Conservation (phyloP, 2,329 filamentous ascomycete genomes). For the Dothideomycetes sp. region DNA sequence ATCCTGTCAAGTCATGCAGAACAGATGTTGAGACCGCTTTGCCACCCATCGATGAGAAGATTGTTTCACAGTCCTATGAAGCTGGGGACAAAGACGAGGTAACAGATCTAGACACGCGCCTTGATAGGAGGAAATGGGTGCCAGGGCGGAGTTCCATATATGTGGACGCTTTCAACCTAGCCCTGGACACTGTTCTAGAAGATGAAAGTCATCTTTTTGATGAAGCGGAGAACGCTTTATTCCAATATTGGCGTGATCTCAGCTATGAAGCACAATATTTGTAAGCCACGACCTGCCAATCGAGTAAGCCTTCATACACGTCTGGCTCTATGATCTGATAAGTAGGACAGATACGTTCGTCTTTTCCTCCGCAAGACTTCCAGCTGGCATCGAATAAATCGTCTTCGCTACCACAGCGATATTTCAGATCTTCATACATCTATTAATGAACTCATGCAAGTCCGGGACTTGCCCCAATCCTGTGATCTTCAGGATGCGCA, state of each 20-base stretch:
- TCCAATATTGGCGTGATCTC: constrained; percentile 61
- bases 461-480: constrained; percentile 46
- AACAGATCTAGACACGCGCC: constrained; percentile 31
- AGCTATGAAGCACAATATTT: constrained; percentile 84
- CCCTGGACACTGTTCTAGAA: constrained; percentile 76
- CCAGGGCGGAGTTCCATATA: constrained; percentile 82
- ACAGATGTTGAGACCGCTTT: constrained; percentile 65
- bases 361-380: constrained; percentile 87
- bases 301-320: background rate
- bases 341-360: constrained; percentile 63
- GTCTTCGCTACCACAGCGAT: constrained; percentile 71
- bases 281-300: no score
- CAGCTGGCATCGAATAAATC: constrained; percentile 75
- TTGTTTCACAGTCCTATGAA: constrained; percentile 74
- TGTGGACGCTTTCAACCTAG: constrained; percentile 92
- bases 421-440: constrained; percentile 62
- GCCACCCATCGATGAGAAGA: constrained; percentile 54
- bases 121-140: constrained; percentile 54
- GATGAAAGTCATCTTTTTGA: constrained; percentile 86
- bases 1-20: constrained; percentile 13
- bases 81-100: constrained; percentile 48
- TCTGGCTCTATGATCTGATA: constrained; percentile 1
- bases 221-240: constrained; percentile 64
- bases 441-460: constrained; percentile 51
- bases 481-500: no score